Evolutionary conservation across 2,329 filamentous ascomycete species (phyloP).

Genomic region (Aspergillus clavatus): DNA sequence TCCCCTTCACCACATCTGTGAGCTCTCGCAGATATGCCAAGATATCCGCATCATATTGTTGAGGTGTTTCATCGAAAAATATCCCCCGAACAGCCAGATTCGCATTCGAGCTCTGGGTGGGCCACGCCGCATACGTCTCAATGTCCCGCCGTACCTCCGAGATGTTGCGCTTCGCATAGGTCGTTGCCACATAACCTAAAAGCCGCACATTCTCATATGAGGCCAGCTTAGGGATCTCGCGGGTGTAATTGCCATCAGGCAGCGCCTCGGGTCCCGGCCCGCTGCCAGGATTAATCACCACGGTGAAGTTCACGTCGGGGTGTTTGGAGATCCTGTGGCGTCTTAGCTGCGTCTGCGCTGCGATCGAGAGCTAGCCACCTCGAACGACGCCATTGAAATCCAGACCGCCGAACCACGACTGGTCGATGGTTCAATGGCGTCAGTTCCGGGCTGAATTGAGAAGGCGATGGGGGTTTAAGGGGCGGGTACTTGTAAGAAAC

Average conservation of each 20-base stretch:
- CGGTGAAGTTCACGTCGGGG: slow-evolving; percentile 45
- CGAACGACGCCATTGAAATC: too few relatives aligned
- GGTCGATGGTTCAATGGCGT: slow-evolving; percentile 2
- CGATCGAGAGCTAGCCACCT: slow-evolving; percentile 9
- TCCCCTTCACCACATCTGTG: slow-evolving; percentile 28
- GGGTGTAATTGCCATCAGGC: slow-evolving; percentile 43
- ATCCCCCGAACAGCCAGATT: slow-evolving; percentile 44
- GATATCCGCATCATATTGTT: slow-evolving; percentile 29
- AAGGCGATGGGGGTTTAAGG: too few relatives aligned
- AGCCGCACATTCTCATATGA: slow-evolving; percentile 46
- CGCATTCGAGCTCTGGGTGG: slow-evolving; percentile 29
- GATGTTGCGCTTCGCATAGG: slow-evolving; percentile 42
- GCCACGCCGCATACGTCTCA: slow-evolving; percentile 44
- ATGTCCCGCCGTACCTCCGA: slow-evolving; percentile 42
- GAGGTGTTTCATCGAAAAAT: slow-evolving; percentile 48
- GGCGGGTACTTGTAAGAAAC: too few relatives aligned
- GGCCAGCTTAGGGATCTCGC: slow-evolving; percentile 39
- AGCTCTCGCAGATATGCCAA: slow-evolving; percentile 33
- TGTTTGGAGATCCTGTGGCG: slow-evolving; percentile 34
- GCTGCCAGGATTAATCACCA: slow-evolving; percentile 47
- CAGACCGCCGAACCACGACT: too few relatives aligned
- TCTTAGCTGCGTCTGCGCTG: slow-evolving; percentile 19
- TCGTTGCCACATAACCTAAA: slow-evolving; percentile 49
- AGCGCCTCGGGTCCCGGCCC: slow-evolving; percentile 43
- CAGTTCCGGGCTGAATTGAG: too few relatives aligned